A percentile compares a stretch with the other conserved stretches of the same genome.
Conservation (phyloP, 2,329 filamentous ascomycete genomes). For the Dactylonectria estremocensis region DNA sequence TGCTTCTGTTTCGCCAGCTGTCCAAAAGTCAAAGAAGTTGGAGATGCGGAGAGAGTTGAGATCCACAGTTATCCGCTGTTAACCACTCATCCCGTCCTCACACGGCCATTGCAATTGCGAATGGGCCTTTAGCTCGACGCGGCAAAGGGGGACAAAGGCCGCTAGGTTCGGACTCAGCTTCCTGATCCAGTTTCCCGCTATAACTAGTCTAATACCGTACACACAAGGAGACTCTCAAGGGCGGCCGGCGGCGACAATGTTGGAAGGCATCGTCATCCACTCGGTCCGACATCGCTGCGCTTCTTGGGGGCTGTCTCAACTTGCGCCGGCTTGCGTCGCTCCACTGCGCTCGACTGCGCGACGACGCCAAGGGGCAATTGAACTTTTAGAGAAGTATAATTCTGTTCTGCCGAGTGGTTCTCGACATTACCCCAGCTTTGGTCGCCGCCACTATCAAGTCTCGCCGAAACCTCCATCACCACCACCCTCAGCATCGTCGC, state of each 20-base stretch:
- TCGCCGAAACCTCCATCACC: constrained; percentile 11
- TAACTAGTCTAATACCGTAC: too few species aligned
- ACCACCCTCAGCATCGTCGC: constrained; percentile 9
- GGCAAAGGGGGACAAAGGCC: background rate
- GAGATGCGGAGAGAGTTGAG: background rate
- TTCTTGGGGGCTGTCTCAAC: constrained; percentile 2
- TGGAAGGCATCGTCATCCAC: constrained; percentile 22
- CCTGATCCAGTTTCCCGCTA: background rate
- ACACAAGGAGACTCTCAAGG: too few species aligned
- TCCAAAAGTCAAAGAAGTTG: background rate
- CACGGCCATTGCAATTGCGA: background rate
- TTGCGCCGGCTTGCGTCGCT: constrained; percentile 4
- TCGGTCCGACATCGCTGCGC: constrained; percentile 44
- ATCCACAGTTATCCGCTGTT: constrained; percentile 45
- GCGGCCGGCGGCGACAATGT: constrained; percentile 30
- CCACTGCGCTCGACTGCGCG: background rate
- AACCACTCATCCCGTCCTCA: constrained; percentile 13
- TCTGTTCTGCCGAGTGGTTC: background rate
- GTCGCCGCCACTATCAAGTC: constrained; percentile 6
- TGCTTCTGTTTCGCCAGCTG: background rate
- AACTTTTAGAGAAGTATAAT: constrained; percentile 1
- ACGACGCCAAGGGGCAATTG: constrained; percentile 3
- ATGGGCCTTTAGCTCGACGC: background rate
- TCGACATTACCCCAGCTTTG: background rate
- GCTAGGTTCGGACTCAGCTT: background rate